A percentile compares a stretch with the other conserved stretches of the same genome.
These are phyloP conservation scores for Scopulariopsis brevicaulis DNA, from an alignment of 2,329 filamentous ascomycete genomes.

Conservation along the genomic window DNA sequence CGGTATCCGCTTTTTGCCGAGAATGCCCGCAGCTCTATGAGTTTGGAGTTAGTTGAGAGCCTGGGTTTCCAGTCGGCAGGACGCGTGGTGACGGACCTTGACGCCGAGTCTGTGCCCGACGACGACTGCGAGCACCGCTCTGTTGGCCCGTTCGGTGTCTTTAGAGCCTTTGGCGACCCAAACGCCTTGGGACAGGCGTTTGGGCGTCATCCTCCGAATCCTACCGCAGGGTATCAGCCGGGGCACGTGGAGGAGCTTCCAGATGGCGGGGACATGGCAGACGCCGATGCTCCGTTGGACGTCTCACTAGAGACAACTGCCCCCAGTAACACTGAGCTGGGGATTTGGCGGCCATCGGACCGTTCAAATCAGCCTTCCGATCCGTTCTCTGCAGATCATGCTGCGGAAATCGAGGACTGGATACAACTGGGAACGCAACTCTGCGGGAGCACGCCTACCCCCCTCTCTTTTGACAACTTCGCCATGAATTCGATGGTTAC, in stretches of 20 bases:
- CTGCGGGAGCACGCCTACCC: not conserved
- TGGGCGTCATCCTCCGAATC: not conserved
- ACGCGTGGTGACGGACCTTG: constrained; percentile 13
- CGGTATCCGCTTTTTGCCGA: constrained; percentile 31
- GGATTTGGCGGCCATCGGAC: not conserved
- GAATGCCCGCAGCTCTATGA: constrained; percentile 19
- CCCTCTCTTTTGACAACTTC: not conserved
- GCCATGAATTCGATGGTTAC: not conserved
- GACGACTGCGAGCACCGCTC: not conserved
- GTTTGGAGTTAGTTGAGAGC: constrained; percentile 18
- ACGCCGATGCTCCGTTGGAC: not conserved
- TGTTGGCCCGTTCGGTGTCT: not conserved
- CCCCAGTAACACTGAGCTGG: not conserved
- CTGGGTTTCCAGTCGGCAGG: constrained; percentile 14
- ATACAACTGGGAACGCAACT: not conserved
- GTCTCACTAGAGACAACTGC: not conserved
- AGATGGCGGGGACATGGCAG: not conserved
- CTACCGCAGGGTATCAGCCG: not conserved
- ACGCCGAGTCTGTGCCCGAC: constrained; percentile 3
- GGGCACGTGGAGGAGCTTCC: not conserved
- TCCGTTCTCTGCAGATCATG: not conserved
- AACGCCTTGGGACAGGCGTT: not conserved
- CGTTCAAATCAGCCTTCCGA: not conserved
- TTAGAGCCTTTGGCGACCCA: not conserved
- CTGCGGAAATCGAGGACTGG: not conserved